Base-by-base conservation (phyloP, 2,329 filamentous ascomycete species). In the Ophiosphaerella herpotricha region DNA sequence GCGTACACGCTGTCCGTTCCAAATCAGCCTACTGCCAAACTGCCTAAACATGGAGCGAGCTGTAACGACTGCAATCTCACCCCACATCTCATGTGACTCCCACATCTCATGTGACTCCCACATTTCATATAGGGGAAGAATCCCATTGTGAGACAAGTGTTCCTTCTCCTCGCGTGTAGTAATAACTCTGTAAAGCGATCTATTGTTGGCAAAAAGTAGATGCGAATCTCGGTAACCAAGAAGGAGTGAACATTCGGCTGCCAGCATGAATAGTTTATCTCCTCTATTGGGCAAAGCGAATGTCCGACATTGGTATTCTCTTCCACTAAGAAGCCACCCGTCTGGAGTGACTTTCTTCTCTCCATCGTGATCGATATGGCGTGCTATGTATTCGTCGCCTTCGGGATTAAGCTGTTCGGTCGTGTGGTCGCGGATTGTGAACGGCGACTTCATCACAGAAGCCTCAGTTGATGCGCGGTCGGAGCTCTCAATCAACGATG, bases 11-110 rank as follows among this genome's bases (percentile, higher is more conserved):
- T 93, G 84, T 31, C 94, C 94, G 66, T 92, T 90, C 33, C 89
- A 85, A 57, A 99, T 94, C 44, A 99, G 88, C 56, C 94, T 85
- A 73, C 92, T 97, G 40, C 94, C 94, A 73, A 99, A 99, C 72
- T 99, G 94, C 37, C 94, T 87, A 75, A 97, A 99, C 94, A 99
- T 99, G 63, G 93, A 97, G 58, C 91, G 86, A 24, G 94, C 94
- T 1, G 94, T 97, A 37, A 99, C 94, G 55, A 99, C 97, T 43
- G 94, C 94, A 62, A 99, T 99, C 75, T 97, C 94, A 43, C 94
- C 86, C n/a, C 94, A 99, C 38, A 3, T 93, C 97, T 74, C 97
- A 99, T 0, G 94, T 94, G n/a, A n/a, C n/a, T n/a, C 86, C n/a
- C 94, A 99, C 38, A 3, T 93, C 97, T 74, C 97, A 99, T 0